Percentiles rank a stretch among this genome's conserved stretches.
Conservation (phyloP, 148 eudicot genomes). For the Mesembryanthemum crystallinum region DNA sequence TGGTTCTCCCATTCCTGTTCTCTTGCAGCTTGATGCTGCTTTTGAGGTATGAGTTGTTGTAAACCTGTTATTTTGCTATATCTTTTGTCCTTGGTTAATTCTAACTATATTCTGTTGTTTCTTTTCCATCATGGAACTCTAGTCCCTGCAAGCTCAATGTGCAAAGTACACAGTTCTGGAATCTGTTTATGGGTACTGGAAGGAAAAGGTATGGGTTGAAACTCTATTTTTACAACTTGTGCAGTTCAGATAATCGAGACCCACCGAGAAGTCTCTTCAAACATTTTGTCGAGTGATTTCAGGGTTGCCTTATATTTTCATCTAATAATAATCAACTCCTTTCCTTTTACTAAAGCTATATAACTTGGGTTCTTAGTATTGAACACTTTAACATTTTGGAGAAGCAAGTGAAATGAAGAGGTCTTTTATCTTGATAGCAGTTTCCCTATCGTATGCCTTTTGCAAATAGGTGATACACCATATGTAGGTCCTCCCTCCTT, state of each 20-base stretch:
- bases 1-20: conserved; percentile 76
- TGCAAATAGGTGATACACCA: background rate
- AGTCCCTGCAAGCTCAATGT: conserved; percentile 72
- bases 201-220: conserved; percentile 61
- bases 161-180: conserved; percentile 62
- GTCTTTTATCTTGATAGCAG: background rate
- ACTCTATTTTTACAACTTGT: background rate
- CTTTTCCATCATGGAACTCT: conserved; percentile 23
- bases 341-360: too few species aligned
- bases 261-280: background rate
- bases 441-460: background rate
- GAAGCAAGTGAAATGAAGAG: background rate
- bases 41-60: conserved; percentile 47
- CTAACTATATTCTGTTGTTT: background rate
- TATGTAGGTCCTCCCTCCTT: background rate
- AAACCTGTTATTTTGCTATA: background rate
- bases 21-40: conserved; percentile 77
- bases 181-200: conserved; percentile 82
- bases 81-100: background rate
- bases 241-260: background rate
- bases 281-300: background rate
- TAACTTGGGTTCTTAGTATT: too few species aligned
- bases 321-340: too few species aligned
- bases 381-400: background rate
- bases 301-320: too few species aligned